Evolutionary conservation across 2,329 filamentous ascomycete species (phyloP).

Genomic region (Nigrospora sphaerica): DNA sequence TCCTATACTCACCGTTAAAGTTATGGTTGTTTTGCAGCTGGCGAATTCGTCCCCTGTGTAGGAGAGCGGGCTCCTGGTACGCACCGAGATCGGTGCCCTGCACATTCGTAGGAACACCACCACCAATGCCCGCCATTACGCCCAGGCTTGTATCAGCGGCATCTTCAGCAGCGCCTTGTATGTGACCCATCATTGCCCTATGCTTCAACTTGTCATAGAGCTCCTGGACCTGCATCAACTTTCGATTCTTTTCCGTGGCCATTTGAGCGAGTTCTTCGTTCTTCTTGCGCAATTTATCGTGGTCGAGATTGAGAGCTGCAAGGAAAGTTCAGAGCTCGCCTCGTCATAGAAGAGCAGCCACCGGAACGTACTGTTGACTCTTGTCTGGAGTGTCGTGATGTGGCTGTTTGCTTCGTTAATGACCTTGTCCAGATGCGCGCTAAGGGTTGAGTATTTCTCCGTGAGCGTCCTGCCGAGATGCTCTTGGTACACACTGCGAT

Average conservation of each 20-base stretch:
- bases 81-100: background rate
- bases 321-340: slow-evolving; percentile 7
- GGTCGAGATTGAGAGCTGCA: slow-evolving; percentile 50
- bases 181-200: slow-evolving; percentile 45
- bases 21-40: slow-evolving; percentile 7
- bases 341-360: slow-evolving; percentile 3
- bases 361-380: slow-evolving; percentile 48
- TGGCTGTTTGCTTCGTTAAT: slow-evolving; percentile 70
- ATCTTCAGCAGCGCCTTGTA: slow-evolving; percentile 47
- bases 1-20: slow-evolving; percentile 3
- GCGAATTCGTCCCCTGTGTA: slow-evolving; percentile 7
- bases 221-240: slow-evolving; percentile 61
- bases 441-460: slow-evolving; percentile 63
- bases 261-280: slow-evolving; percentile 63
- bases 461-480: slow-evolving; percentile 63
- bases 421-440: slow-evolving; percentile 61
- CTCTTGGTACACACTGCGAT: slow-evolving; percentile 64
- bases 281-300: slow-evolving; percentile 58
- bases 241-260: slow-evolving; percentile 64
- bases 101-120: background rate
- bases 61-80: slow-evolving; percentile 5
- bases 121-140: background rate
- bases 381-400: slow-evolving; percentile 58
- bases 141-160: slow-evolving; percentile 34
- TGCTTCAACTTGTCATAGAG: slow-evolving; percentile 55